Base-by-base conservation (phyloP, 352 stramenopile species). In the Blastocystis sp. region DNA sequence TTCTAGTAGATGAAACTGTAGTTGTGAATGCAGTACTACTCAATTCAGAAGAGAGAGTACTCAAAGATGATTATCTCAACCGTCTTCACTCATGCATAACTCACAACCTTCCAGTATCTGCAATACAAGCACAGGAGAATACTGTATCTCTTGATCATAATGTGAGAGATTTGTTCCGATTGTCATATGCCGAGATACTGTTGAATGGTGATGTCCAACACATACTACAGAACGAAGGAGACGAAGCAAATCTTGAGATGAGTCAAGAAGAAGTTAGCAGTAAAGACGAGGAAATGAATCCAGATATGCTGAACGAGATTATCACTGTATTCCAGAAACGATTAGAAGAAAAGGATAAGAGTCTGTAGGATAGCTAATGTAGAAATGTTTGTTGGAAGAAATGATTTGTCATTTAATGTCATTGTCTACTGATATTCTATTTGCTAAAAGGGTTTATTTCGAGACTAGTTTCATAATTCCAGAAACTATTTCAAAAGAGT, bases 401-500 rank as follows among this genome's bases (percentile, higher is more conserved):
- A 63, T 63, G 56, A 35, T 14, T 3, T 63, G 56, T 63, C 29
- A 24, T 7, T 4, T 32, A 7, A n/a, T 32, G 56, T 35, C 29
- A 69, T 32, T 14, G 14, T 46, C 58, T 12, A 54, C 43, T 24
- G 66, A 24, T 16, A 12, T 6, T 35, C 57, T 78, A 19, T 78
- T 78, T 21, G 1, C 16, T 27, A 59, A 59, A 35, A 39, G 32
- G 21, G 27, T 29, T 54, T 78, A 46, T 39, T 78, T 78, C 42
- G 21, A 78, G 43, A 78, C 66, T 27, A 78, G 66, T 58, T 78
- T 78, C 43, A 24, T 57, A 29, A 27, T 78, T 11, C 66, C 66
- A 6, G 19, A 27, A 1, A 11, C 27, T 21, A 24, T 75, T 16
- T 52, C 65, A 11, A 21, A 75, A 46, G 35, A 52, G 14, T 27